Base-by-base conservation (phyloP, 371 early-diverging fungal species). In the Mortierella sp. region DNA sequence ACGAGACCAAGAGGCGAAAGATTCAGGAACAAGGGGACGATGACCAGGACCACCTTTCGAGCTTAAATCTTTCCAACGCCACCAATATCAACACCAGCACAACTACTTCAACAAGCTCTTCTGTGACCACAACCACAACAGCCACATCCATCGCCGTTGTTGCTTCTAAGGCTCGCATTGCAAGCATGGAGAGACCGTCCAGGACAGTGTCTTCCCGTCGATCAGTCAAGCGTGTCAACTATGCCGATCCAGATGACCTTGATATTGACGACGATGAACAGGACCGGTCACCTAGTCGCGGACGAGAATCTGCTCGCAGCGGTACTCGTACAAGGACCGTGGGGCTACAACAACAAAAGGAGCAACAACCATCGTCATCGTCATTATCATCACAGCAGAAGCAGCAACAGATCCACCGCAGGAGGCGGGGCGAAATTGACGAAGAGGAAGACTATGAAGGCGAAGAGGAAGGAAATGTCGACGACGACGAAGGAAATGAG, bases 211-310 rank as follows among this genome's bases (percentile, higher is more conserved):
- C 71, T 0, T 70, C 74, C 24, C 75, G 83, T 60, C 82, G 82
- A 24, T 73, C 75, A 21, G 50, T 65, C n/a, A 88, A 85, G 70
- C 72, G 82, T 31, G 75, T 88, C 60, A 88, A 88, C 58, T 88
- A 88, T 75, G 84, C 84, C 34, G 88, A 88, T 16, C 74, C 76
- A 1, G 82, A 79, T 13, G 78, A 78, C 48, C 48, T 57, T 34
- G 71, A 63, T 44, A 31, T 60, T 1, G 77, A 80, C 6, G 81
- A 80, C 42, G 81, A 79, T 21, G 58, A 72, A 24, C 68, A 34
- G 10, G 68, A 65, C 38, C 68, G 68, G 19, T 65, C 68, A 8
- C 68, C 68, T 10, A 65, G 68, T 24, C 68, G 68, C 0, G 68
- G 68, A 38, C 7, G 68, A 8, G 68, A 21, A 0, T 65, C 68